Evolutionary conservation across 371 early-diverging fungal genomes (phyloP), one percentile per base, ranked within the genome.

Genomic region (Circinella umbellata): DNA sequence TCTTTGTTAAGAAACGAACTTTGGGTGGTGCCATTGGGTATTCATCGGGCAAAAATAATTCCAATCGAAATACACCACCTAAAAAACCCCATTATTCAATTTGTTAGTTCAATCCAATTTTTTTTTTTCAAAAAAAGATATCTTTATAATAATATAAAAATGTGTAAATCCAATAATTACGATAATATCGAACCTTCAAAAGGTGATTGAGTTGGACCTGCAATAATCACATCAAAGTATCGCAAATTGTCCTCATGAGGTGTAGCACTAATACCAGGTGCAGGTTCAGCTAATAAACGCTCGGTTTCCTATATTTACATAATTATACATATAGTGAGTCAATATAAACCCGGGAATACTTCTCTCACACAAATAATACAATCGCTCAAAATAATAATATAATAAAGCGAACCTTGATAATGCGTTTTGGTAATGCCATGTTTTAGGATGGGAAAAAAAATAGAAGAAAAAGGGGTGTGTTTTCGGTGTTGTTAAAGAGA

Each of bases 21-120:
- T 96, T 97, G 63, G 99, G 99, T 47, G 99, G 98, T 3, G 93
- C 93, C 96, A 98, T 96, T 38, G 99, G 99, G 76, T 99, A 99
- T 49, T 97, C 97, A 69, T 99, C 99, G 59, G 98, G 97, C 73
- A 99, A 85, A 75, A 95, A 96, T 55, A 99, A 86, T 73, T 98
- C 98, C 66, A 99, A 88, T 72, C 91, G 95, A 86, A 99, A 99
- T 18, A 89, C 87, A 18, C 99, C 99, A 68, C 96, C 98, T 95
- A 77, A 6, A 48, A 17, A 39, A 13, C 47, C n/a, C 11, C 46
- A 47, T 47, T 47, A 15, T 15, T 15, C 47, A 15, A 27, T 27
- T 27, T 27, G 27, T 27, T 47, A 15, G 47, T 47, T 47, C 15
- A 47, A 9, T 11, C 1, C 47, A 47, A 47, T 47, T 0, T 11